A percentile compares a stretch with the other conserved stretches of the same genome.
These are phyloP conservation scores for Endoconidiophora laricicola DNA, from an alignment of 2,329 filamentous ascomycete species.

Conservation along the genomic window DNA sequence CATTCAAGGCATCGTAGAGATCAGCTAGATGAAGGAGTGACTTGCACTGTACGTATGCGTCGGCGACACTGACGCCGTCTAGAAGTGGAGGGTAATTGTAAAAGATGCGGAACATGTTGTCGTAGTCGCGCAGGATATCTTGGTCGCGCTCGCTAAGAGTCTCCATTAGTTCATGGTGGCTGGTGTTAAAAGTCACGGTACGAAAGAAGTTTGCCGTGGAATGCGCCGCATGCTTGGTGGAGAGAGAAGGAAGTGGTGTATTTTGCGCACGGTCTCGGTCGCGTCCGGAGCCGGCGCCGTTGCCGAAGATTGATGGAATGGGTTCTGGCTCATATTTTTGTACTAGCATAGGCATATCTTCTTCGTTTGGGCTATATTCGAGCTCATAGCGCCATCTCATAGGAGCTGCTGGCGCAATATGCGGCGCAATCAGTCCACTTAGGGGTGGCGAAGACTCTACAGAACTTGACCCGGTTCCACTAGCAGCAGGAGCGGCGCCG, in stretches of 20 bases:
- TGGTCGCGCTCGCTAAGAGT: conserved; percentile 44
- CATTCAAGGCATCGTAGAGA: conserved; percentile 78
- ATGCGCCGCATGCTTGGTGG: conserved; percentile 12
- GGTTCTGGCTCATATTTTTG: conserved; percentile 44
- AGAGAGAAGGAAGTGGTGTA: conserved; percentile 10
- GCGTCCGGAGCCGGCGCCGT: background rate
- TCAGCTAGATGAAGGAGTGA: conserved; percentile 76
- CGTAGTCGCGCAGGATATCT: conserved; percentile 77
- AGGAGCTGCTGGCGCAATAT: background rate
- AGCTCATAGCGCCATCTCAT: conserved; percentile 72
- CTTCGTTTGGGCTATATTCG: conserved; percentile 53
- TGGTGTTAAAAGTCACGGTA: conserved; percentile 49
- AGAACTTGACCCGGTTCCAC: background rate
- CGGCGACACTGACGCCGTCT: conserved; percentile 75
- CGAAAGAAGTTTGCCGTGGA: conserved; percentile 53
- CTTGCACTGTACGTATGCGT: conserved; percentile 89
- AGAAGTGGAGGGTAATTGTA: conserved; percentile 80
- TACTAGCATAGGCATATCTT: conserved; percentile 75
- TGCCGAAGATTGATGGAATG: conserved; percentile 27
- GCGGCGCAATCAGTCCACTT: no score
- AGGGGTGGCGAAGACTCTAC: background rate
- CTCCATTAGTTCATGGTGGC: conserved; percentile 23
- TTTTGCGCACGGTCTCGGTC: no score
- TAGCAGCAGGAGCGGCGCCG: background rate
- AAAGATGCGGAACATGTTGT: conserved; percentile 88